These are phyloP conservation scores for Amaranthus cruentus DNA, from an alignment of 148 eudicot species.

Conservation along the genomic window DNA sequence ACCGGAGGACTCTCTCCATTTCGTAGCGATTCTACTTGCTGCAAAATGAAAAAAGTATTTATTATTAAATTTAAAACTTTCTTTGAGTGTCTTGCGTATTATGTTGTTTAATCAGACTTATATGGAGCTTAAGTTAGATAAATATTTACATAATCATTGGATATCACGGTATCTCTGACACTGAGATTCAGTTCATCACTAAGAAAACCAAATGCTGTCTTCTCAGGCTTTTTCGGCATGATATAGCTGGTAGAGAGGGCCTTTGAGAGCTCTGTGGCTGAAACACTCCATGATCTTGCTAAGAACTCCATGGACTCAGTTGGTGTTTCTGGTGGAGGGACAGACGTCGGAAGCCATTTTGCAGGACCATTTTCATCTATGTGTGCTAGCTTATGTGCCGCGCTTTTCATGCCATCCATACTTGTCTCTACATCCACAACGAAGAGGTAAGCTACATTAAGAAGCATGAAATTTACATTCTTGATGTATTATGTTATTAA, in stretches of 20 bases:
- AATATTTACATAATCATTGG: conserved; percentile 40
- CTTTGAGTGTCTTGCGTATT: background rate
- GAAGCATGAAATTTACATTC: background rate
- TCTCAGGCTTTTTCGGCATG: conserved; percentile 23
- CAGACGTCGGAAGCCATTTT: conserved; percentile 46
- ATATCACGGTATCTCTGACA: conserved; percentile 20
- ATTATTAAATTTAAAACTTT: background rate
- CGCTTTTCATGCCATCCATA: conserved; percentile 22
- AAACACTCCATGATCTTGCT: conserved; percentile 89
- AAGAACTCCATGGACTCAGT: conserved; percentile 86
- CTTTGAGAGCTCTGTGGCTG: conserved; percentile 70
- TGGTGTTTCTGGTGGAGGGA: conserved; percentile 73
- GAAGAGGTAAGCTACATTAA: background rate
- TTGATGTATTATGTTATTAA: background rate
- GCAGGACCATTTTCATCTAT: conserved; percentile 59
- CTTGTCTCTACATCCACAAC: conserved; percentile 23
- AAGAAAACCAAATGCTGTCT: conserved; percentile 25
- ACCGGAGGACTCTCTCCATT: conserved; percentile 51
- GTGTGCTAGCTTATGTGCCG: conserved; percentile 48
- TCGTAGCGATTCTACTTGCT: conserved; percentile 33
- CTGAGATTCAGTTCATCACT: conserved; percentile 25
- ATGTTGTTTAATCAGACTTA: background rate
- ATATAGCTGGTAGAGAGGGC: conserved; percentile 45
- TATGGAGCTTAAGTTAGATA: background rate
- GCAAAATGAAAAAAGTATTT: conserved; percentile 23